Conservation (phyloP, 345 rosid genomes). For the Carallia pectinifolia region DNA sequence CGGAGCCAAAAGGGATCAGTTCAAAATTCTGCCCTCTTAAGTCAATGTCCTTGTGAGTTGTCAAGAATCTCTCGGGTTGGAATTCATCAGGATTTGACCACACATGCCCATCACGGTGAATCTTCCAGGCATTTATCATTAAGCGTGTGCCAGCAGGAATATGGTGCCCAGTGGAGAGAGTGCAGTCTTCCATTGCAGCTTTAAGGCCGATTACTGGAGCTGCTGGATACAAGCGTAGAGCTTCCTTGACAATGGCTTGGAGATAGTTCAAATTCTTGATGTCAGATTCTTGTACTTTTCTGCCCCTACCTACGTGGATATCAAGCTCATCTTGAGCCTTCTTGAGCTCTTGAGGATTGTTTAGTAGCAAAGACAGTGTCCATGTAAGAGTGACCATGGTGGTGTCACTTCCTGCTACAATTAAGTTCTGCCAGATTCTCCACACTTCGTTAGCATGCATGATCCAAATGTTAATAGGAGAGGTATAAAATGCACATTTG, state of each 20-base stretch:
- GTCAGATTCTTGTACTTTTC: constrained; percentile 31
- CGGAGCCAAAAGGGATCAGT: constrained; percentile 20
- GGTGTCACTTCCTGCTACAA: constrained; percentile 35
- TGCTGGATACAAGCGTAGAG: constrained; percentile 29
- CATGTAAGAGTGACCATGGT: constrained; percentile 28
- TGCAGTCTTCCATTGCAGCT: constrained; percentile 27
- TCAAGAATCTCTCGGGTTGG: constrained; percentile 17
- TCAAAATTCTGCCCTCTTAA: constrained; percentile 17
- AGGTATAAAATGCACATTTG: background rate
- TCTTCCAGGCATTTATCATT: constrained; percentile 16
- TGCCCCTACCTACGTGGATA: constrained; percentile 21
- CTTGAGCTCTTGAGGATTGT: constrained; percentile 22
- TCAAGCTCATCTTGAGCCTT: constrained; percentile 35
- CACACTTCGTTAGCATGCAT: no score
- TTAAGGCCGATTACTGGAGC: constrained; percentile 9
- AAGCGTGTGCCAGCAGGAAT: constrained; percentile 23
- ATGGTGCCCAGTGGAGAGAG: constrained; percentile 17
- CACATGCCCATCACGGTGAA: constrained; percentile 6
- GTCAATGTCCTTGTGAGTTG: constrained; percentile 10
- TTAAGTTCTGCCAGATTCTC: constrained; percentile 21
- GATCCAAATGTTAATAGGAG: background rate
- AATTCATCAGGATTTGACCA: constrained; percentile 19
- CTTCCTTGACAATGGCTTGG: constrained; percentile 31
- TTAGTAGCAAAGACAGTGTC: constrained; percentile 36
- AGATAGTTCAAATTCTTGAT: constrained; percentile 24